Evolutionary conservation across 139 green algal genomes (phyloP).

Genomic region (Desmodesmus armatus): DNA sequence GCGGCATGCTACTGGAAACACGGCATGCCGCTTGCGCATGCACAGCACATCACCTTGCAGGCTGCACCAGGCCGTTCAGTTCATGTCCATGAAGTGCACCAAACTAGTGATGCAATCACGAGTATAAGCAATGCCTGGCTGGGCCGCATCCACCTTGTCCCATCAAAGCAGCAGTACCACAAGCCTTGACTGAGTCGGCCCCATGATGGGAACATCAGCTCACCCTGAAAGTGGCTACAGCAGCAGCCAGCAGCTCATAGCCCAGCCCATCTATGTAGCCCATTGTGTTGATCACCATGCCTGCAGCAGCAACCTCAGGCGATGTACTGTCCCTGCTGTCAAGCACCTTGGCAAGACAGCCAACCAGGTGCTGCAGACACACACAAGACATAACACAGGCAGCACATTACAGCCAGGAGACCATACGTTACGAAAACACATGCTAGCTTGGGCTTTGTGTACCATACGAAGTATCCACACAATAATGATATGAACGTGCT

Average conservation of each 20-base stretch:
- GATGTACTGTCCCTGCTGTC: slow-evolving; percentile 61
- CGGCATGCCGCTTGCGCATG: too few species aligned
- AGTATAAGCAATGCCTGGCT: too few species aligned
- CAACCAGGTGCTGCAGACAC: slow-evolving; percentile 64
- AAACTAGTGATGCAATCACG: not conserved
- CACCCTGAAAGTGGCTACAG: slow-evolving; percentile 73
- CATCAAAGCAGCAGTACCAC: not conserved
- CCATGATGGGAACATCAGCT: not conserved
- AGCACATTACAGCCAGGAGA: too few species aligned
- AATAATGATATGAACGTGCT: too few species aligned
- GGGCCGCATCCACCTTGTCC: not conserved
- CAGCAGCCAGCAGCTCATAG: slow-evolving; percentile 92
- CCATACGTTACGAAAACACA: not conserved
- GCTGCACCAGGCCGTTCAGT: too few species aligned
- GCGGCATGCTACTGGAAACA: too few species aligned
- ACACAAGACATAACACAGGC: too few species aligned
- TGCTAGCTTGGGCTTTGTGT: too few species aligned
- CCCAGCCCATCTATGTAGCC: slow-evolving; percentile 93
- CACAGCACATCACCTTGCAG: too few species aligned
- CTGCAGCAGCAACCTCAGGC: slow-evolving; percentile 59
- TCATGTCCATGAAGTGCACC: not conserved
- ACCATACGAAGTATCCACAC: too few species aligned
- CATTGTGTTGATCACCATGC: slow-evolving; percentile 95
- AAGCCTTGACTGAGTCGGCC: not conserved
- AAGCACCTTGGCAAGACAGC: slow-evolving; percentile 81